A percentile compares a stretch with the other conserved stretches of the same genome.
These are phyloP conservation scores for Neofusicoccum ribis DNA, from an alignment of 2,329 filamentous ascomycete genomes.

Conservation along the genomic window DNA sequence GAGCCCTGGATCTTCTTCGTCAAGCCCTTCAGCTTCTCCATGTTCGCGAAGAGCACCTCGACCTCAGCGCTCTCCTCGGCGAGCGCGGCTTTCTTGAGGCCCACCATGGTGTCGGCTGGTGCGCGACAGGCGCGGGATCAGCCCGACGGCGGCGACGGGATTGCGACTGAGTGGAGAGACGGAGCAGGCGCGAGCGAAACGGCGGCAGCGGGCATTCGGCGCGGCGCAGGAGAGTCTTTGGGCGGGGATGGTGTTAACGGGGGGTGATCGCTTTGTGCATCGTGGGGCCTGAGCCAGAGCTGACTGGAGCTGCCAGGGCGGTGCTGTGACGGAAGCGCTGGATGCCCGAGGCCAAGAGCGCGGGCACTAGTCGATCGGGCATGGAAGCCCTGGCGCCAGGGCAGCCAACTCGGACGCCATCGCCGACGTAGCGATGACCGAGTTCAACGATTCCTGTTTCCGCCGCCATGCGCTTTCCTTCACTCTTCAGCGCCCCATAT, in stretches of 20 bases:
- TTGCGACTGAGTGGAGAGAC: not conserved
- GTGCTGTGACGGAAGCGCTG: slow-evolving; percentile 9
- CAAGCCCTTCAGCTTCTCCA: slow-evolving; percentile 89
- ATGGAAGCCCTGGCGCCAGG: not conserved
- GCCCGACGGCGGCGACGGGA: slow-evolving; percentile 23
- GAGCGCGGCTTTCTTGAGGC: slow-evolving; percentile 57
- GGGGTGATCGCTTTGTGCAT: slow-evolving; percentile 20
- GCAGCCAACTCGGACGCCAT: not conserved
- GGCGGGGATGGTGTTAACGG: slow-evolving; percentile 11
- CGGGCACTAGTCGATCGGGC: slow-evolving; percentile 17
- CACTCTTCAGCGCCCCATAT: not conserved
- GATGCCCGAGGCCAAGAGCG: slow-evolving; percentile 8
- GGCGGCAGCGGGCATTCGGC: not conserved
- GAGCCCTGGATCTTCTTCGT: slow-evolving; percentile 96
- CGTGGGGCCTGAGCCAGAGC: slow-evolving; percentile 13
- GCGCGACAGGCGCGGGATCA: slow-evolving; percentile 5
- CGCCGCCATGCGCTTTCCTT: not conserved
- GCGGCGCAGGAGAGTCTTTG: slow-evolving; percentile 2
- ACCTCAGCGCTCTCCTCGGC: slow-evolving; percentile 69
- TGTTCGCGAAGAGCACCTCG: slow-evolving; percentile 65
- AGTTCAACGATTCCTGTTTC: slow-evolving; percentile 16
- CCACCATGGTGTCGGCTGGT: slow-evolving; percentile 49
- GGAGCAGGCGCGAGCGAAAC: not conserved
- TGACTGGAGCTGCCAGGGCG: not conserved
- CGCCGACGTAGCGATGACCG: slow-evolving; percentile 14